phyloP scores from a whole-genome alignment of 768 basidiomycete species.

The Floccularia luteovirens region DNA sequence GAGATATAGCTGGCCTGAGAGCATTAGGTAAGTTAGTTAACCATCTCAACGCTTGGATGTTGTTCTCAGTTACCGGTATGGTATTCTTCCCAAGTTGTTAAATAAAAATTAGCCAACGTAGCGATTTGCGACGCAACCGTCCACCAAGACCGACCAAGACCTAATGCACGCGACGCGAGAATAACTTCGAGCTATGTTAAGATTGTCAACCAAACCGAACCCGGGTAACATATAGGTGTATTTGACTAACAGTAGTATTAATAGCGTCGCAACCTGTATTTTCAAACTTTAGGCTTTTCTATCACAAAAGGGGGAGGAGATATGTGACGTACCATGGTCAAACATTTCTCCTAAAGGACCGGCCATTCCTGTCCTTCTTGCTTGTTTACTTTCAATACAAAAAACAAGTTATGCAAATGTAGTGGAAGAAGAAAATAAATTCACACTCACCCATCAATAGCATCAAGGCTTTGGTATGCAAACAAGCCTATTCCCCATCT shows the following conservation, averaged over 20 bases:
- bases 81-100: conserved; percentile 81
- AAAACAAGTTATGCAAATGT: conserved; percentile 3
- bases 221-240: neutral
- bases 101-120: conserved; percentile 71
- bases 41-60: neutral
- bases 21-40: neutral
- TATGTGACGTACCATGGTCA: conserved; percentile 71
- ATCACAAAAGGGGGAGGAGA: neutral
- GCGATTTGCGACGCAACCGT: conserved; percentile 82
- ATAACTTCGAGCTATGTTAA: conserved; percentile 72
- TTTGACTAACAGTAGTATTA: conserved; percentile 76
- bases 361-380: conserved; percentile 93
- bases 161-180: conserved; percentile 76
- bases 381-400: conserved; percentile 68
- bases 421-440: conserved; percentile 8
- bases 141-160: conserved; percentile 95
- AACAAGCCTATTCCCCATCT: conserved; percentile 90
- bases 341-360: conserved; percentile 97
- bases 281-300: no score
- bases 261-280: conserved; percentile 81
- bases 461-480: conserved; percentile 84
- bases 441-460: conserved; percentile 72
- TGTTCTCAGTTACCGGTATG: conserved; percentile 59
- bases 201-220: neutral
- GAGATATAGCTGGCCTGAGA: conserved; percentile 76